Base-by-base conservation (phyloP, 2,329 filamentous ascomycete genomes). In the Arachnomyces sp. region DNA sequence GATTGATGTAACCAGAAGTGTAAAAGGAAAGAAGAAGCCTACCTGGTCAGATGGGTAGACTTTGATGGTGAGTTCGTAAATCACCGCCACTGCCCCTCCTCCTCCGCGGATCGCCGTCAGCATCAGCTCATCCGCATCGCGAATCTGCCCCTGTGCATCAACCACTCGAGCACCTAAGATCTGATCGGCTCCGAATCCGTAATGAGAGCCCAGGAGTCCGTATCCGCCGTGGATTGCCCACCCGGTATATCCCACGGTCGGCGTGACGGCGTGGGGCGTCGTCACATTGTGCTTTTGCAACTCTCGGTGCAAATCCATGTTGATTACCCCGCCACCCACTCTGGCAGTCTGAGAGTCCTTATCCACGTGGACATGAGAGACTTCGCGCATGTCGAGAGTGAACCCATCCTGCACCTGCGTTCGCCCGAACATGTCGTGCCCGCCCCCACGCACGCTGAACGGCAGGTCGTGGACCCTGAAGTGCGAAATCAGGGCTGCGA, bases 141-240 rank as follows among this genome's bases (percentile, higher is more conserved):
- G 47, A 1, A 68, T 46, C 6, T 57, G 42, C 3, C 65, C 68
- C 3, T 57, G 38, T 2, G 55, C 53, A 38, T 67, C 54, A 2
- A 70, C 59, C 2, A 70, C 40, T 31, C 54, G 62, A 3, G 66
- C 65, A 1, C 53, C 56, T 7, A 67, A 34, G 21, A 68, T 65
- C 42, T 67, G 60, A 32, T 68, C 65, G 4, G 54, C 55, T 1
- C 64, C 64, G 3, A 66, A 40, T 2, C 65, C 65, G 33, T 52
- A 56, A 1, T 43, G 35, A 1, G 48, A 42, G 6, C 51, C 52
- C n/a, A 63, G 48, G 0, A 54, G 48, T 4, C 62, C 63, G 38
- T 66, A 66, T n/a, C 64, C 63, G 4, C 62, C 65, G 11, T 54
- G 50, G 8, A 53, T 59, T 8, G 60, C 55, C 63, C 65, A 67